Percentiles rank a stretch among this genome's conserved stretches.
These are phyloP conservation scores for Paramecium biaurelia DNA, from an alignment of 73 alveolate species.

Conservation along the genomic window DNA sequence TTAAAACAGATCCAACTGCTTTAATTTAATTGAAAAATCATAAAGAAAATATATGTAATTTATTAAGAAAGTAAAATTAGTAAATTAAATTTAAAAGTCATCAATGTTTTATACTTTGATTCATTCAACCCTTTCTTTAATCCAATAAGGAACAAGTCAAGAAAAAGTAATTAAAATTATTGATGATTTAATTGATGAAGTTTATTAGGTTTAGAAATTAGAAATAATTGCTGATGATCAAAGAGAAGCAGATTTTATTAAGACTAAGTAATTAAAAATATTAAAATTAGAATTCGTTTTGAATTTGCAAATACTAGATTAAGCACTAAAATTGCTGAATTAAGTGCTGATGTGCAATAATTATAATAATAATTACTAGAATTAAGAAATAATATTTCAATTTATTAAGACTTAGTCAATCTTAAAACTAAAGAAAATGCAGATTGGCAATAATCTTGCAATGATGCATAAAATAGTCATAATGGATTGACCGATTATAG, in stretches of 20 bases:
- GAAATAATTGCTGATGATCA: slow-evolving; percentile 5
- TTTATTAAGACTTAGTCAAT: neutral
- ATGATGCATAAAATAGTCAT: slow-evolving; percentile 21
- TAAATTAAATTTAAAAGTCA: neutral
- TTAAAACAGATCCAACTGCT: neutral
- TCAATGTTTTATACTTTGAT: neutral
- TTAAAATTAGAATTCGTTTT: neutral
- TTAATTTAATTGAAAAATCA: neutral
- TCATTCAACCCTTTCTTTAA: neutral
- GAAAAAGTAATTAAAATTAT: neutral
- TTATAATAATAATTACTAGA: neutral
- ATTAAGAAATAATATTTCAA: neutral
- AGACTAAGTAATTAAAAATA: neutral
- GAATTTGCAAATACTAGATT: slow-evolving; percentile 13
- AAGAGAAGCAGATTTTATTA: slow-evolving; percentile 8
- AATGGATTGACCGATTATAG: neutral
- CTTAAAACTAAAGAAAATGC: neutral
- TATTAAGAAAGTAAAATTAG: neutral
- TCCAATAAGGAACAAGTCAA: neutral
- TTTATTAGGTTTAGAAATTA: neutral
- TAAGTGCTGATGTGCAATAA: neutral
- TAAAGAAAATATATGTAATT: neutral
- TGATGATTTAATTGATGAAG: neutral
- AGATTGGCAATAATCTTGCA: slow-evolving; percentile 12
- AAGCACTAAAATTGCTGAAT: slow-evolving; percentile 1